Base-by-base conservation (phyloP, 2,329 filamentous ascomycete genomes). In the Talaromyces sp. region DNA sequence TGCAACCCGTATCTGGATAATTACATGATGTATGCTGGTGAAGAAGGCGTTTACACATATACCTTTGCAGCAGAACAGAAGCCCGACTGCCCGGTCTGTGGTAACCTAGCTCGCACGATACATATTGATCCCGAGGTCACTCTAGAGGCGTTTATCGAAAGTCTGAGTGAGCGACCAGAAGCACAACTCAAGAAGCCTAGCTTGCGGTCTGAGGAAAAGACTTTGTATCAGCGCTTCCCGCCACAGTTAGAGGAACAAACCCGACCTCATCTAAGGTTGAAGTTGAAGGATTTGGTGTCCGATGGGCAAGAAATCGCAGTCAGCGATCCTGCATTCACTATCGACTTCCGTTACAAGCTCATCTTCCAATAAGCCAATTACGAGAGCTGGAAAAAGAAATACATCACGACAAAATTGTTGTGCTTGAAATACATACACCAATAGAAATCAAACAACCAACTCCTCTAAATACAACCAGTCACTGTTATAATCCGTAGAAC, bases 21-120 rank as follows among this genome's bases (percentile, higher is more conserved):
- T 74, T 99, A 99, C 78, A 97, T 97, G 92, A 96, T 97, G 90
- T 99, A 99, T 75, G 96, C 91, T 12, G 94, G 95, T 53, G 92
- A 97, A 70, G 93, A 96, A 70, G 85, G 89, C 65, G 89, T 99
- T 65, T 99, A 99, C 79, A 99, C 94, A 0, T 97, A 96, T 75
- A 99, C 94, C 0, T 99, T 97, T 74, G 88, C 92, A 69, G 92
- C 96, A 69, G 89, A 97, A 77, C 91, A 90, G 79, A 97, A 97
- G 75, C 84, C 88, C 17, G 94, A 97, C 75, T 99, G 94, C 65
- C 92, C 94, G 2, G 94, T 97, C 7, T 99, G 94, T 70, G 92
- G 93, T 19, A 89, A 91, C 57, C 77, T 91, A 61, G 87, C 94
- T 3, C 88, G 91, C 57, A 88, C 88, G 27, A 80, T 97, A 14